phyloP scores from a whole-genome alignment of 2,329 filamentous ascomycete species.

The Pezicula radicicola region DNA sequence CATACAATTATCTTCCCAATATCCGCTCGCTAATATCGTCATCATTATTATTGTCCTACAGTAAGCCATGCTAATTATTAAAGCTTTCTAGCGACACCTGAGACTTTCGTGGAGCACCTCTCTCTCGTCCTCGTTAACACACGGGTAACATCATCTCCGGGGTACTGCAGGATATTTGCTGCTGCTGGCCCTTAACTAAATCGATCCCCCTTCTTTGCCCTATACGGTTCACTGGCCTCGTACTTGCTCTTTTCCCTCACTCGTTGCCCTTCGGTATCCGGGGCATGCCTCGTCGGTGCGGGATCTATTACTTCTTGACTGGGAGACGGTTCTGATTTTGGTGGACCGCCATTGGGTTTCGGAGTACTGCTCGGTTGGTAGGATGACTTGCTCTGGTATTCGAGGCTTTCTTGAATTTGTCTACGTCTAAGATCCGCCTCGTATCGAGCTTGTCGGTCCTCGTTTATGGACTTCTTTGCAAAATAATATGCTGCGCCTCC shows the following conservation, averaged over 20 bases:
- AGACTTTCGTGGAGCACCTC: background rate
- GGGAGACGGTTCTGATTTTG: slow-evolving; percentile 61
- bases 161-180: background rate
- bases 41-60: background rate
- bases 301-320: slow-evolving; percentile 77
- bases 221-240: slow-evolving; percentile 73
- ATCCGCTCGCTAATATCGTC: background rate
- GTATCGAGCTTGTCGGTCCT: slow-evolving; percentile 73
- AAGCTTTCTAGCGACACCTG: too few species aligned
- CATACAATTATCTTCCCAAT: background rate
- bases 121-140: background rate
- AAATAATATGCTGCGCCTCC: slow-evolving; percentile 94
- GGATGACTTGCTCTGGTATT: slow-evolving; percentile 36
- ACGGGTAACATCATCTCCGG: background rate
- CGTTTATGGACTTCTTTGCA: slow-evolving; percentile 91
- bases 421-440: slow-evolving; percentile 60
- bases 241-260: slow-evolving; percentile 84
- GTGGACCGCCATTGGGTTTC: slow-evolving; percentile 43
- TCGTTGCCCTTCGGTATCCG: slow-evolving; percentile 64
- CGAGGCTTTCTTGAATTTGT: slow-evolving; percentile 53
- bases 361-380: slow-evolving; percentile 22
- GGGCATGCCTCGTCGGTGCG: slow-evolving; percentile 81
- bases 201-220: slow-evolving; percentile 79
- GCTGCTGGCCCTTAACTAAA: slow-evolving; percentile 53
- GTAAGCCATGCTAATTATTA: background rate